Base-by-base conservation (phyloP, 179 eudicot genomes). In the Patellifolia procumbens region DNA sequence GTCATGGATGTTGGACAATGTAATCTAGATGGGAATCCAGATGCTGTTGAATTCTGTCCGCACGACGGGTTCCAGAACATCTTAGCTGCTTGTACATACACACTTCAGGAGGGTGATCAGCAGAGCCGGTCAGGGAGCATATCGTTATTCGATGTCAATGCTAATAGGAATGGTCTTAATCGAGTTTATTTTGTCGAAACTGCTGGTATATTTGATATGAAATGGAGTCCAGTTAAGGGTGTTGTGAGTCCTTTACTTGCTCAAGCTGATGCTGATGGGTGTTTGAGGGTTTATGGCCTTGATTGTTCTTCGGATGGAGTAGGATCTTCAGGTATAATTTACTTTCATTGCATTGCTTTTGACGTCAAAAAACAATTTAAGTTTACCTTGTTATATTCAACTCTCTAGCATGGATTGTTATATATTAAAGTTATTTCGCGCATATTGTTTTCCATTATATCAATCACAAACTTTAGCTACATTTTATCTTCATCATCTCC, bases 251-350 rank as follows among this genome's bases (percentile, higher is more conserved):
- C 92, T 35, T 82, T 88, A 86, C 87, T 95, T 76, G 93, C 97
- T 81, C 97, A 93, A 83, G 95, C 97, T 58, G 99, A 95, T 86
- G 97, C 99, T 49, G 91, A 86, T 88, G 99, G 97, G 46, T 85
- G 62, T 52, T 76, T 93, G 63, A 90, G 87, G 81, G 72, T 95
- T 83, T 86, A 86, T 73, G 78, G 69, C 24, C 78, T 92, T 4
- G 83, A 78, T 49, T 45, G 81, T 58, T 77, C 70, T 42, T 79
- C 81, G 22, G 79, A 72, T 70, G 85, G 77, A 66, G 37, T 77
- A n/a, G 78, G 56, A 35, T 53, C 43, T 39, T 37, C 51, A 76
- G 90, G 96, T 92, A 26, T 64, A 5, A 35, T 48, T 53, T 34
- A n/a, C 22, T 56, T 56, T 24, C 4, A 26, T 34, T 16, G 12